phyloP scores from a whole-genome alignment of 202 grass and related monocot species.

The Tripidium arundinaceum region DNA sequence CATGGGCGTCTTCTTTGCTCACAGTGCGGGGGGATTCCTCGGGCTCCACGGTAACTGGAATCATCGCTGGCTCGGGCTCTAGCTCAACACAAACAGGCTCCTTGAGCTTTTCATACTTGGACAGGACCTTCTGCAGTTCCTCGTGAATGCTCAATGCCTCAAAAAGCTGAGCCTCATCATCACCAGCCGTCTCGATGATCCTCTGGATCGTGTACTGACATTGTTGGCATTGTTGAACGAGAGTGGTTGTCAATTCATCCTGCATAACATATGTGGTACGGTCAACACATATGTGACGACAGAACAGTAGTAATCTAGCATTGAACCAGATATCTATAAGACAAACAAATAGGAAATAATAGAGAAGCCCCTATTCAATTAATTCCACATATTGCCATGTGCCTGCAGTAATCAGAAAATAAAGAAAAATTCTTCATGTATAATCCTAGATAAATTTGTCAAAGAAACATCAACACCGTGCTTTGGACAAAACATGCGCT shows the following conservation, averaged over 20 bases:
- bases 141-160: slow-evolving; percentile 79
- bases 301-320: not conserved
- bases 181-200: slow-evolving; percentile 66
- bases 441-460: too few species aligned
- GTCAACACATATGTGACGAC: too few species aligned
- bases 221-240: slow-evolving; percentile 78
- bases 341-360: too few species aligned
- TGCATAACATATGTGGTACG: too few species aligned
- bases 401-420: too few species aligned
- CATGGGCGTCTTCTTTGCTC: slow-evolving; percentile 32
- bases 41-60: slow-evolving; percentile 67
- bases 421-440: too few species aligned
- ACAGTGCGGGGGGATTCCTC: slow-evolving; percentile 45
- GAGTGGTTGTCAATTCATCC: slow-evolving; percentile 83
- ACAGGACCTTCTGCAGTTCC: slow-evolving; percentile 71
- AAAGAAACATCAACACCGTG: too few species aligned
- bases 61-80: slow-evolving; percentile 72
- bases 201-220: slow-evolving; percentile 65
- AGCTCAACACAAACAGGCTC: slow-evolving; percentile 33
- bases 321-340: too few species aligned
- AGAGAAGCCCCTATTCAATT: too few species aligned
- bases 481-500: too few species aligned
- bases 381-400: too few species aligned
- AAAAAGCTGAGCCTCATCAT: slow-evolving; percentile 65
- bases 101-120: slow-evolving; percentile 75